phyloP scores from a whole-genome alignment of 1,139 yeast species.

The Citeromyces hawaiiensis region DNA sequence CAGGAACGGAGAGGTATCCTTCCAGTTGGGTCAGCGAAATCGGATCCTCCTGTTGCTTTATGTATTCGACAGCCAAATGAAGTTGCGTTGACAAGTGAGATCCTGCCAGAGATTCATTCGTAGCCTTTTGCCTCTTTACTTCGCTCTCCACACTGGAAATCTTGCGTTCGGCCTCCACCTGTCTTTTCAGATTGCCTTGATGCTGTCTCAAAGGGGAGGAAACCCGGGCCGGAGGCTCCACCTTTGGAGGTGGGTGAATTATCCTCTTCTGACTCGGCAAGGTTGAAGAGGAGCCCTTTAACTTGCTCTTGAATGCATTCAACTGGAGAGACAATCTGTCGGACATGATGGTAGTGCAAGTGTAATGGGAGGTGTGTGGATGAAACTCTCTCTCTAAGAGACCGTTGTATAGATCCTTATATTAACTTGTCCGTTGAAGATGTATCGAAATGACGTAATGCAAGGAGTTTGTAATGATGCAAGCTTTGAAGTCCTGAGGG shows the following conservation, averaged over 20 bases:
- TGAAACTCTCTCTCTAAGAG: too few species aligned
- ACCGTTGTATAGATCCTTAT: too few species aligned
- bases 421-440: too few species aligned
- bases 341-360: slow-evolving; percentile 13
- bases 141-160: slow-evolving; percentile 10
- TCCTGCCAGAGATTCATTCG: slow-evolving; percentile 23
- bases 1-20: slow-evolving; percentile 29
- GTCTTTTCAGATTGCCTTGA: slow-evolving; percentile 6
- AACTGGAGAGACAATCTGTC: slow-evolving; percentile 32
- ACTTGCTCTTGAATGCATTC: slow-evolving; percentile 46
- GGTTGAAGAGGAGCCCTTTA: slow-evolving; percentile 22
- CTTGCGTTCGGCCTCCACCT: not conserved
- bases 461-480: too few species aligned
- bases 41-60: slow-evolving; percentile 59
- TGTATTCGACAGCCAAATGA: slow-evolving; percentile 79
- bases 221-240: not conserved
- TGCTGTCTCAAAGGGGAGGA: slow-evolving; percentile 5
- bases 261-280: slow-evolving; percentile 35
- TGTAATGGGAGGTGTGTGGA: slow-evolving; percentile 4
- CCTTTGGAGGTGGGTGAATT: slow-evolving; percentile 8
- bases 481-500: too few species aligned
- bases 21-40: slow-evolving; percentile 50
- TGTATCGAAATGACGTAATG: too few species aligned
- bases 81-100: slow-evolving; percentile 72
- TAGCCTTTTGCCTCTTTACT: slow-evolving; percentile 17